These are phyloP conservation scores for Orbilia oligospora DNA, from an alignment of 2,329 filamentous ascomycete species.

Conservation along the genomic window DNA sequence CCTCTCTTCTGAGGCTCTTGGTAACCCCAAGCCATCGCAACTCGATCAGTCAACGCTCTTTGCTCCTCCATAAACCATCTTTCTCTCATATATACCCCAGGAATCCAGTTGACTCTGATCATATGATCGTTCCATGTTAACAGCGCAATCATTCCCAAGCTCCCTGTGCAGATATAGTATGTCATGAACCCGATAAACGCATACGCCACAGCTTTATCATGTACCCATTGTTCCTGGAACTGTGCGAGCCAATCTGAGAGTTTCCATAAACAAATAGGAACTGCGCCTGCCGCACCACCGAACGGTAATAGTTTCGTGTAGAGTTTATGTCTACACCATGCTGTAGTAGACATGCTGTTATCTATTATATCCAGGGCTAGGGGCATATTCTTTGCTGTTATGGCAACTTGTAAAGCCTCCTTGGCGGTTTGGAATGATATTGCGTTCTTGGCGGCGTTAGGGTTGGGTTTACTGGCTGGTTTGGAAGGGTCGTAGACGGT, in stretches of 20 bases:
- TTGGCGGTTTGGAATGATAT: conserved; percentile 80
- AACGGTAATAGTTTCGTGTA: conserved; percentile 76
- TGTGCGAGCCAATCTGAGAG: conserved; percentile 77
- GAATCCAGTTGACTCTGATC: conserved; percentile 90
- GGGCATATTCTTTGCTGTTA: conserved; percentile 82
- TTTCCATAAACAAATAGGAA: conserved; percentile 79
- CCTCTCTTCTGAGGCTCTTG: conserved; percentile 83
- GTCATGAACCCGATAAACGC: conserved; percentile 85
- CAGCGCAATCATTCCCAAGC: conserved; percentile 85
- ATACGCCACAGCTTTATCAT: conserved; percentile 79
- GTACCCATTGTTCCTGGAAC: conserved; percentile 83
- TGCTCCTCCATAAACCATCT: conserved; percentile 93
- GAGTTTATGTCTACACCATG: conserved; percentile 78
- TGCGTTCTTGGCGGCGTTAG: conserved; percentile 78
- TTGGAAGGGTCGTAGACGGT: conserved; percentile 70
- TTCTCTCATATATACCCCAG: conserved; percentile 82
- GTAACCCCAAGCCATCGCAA: conserved; percentile 93
- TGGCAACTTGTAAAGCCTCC: conserved; percentile 82
- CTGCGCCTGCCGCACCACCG: conserved; percentile 70
- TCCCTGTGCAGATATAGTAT: conserved; percentile 84
- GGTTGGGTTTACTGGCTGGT: conserved; percentile 72
- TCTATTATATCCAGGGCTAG: conserved; percentile 83
- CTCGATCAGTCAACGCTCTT: conserved; percentile 84
- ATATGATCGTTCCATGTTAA: conserved; percentile 95
- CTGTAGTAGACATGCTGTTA: conserved; percentile 76